Base-by-base conservation (phyloP, 176 grass and related monocot species). In the Triticum dicoccoides region DNA sequence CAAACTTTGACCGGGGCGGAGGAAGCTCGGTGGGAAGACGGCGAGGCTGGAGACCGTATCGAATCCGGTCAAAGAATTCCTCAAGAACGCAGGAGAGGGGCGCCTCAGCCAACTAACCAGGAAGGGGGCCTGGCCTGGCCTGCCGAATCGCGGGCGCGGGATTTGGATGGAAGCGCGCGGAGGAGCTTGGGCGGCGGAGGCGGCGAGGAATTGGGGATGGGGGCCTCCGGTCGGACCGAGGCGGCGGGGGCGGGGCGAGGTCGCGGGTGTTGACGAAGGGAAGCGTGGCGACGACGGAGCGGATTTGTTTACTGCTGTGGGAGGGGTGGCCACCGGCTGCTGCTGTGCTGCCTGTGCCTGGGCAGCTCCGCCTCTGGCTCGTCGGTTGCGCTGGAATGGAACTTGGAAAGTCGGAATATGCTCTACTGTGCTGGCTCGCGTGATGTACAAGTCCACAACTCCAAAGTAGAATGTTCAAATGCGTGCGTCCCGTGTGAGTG, bases 241-340 rank as follows among this genome's bases (percentile, higher is more conserved):
- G 51, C 37, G 63, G 80, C 79, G 11, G 62, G 49, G 49, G 13
- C 20, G 62, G 5, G 63, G 80, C 73, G 11, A 32, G 61, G 79
- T 44, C 34, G 70, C 47, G 80, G 72, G 86, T 88, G 86, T 79
- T 88, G 87, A 88, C 87, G 72, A 87, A 77, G 84, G 49, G 49
- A 69, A 21, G 42, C 59, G 54, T 56, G 17, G 52, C 17, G 52
- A 56, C 52, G 52, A 56, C 52, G 54, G 54, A 58, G 54, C 54
- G 54, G 63, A 65, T 42, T 88, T 70, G 73, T 83, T 88, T 79
- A 79, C 78, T 88, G 65, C 49, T 72, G 33, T 25, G 25, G 25
- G 25, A 25, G 25, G 25, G 25, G 25, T 38, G 74, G 87, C 65
- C 74, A 88, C 81, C 65, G 64, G 77, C 77, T 62, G 44, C 21